Percentiles rank a stretch among this genome's conserved stretches.
These are phyloP conservation scores for Bruguiera hainesii DNA, from an alignment of 441 rosid species.

Conservation along the genomic window DNA sequence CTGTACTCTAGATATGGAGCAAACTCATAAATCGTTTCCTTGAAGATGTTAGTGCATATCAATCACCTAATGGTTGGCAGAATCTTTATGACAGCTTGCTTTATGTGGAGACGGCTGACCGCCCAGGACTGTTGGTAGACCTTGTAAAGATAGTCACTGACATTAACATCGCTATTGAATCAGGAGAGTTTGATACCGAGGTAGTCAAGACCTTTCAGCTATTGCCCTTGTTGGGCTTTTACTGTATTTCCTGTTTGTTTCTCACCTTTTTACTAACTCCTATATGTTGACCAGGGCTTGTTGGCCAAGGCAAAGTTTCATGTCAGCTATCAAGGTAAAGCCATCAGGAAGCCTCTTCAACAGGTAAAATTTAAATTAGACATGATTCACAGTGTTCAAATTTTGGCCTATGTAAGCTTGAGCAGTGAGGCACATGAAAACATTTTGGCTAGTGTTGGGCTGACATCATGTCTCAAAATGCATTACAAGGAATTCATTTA, in stretches of 20 bases:
- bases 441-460: too few relatives aligned
- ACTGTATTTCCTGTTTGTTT: neutral
- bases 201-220: conserved; percentile 24
- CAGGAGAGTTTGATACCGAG: conserved; percentile 99
- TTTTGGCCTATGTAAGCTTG: neutral
- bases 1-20: too few relatives aligned
- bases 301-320: conserved; percentile 97
- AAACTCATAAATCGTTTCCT: neutral
- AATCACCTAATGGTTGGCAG: neutral
- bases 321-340: conserved; percentile 79
- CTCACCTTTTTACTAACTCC: neutral
- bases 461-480: too few relatives aligned
- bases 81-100: conserved; percentile 55
- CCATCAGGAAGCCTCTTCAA: conserved; percentile 87
- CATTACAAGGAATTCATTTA: too few relatives aligned
- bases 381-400: neutral
- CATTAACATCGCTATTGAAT: conserved; percentile 70
- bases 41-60: neutral
- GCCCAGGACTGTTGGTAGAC: conserved; percentile 90
- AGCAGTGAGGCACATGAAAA: too few relatives aligned
- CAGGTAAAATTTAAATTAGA: conserved; percentile 42
- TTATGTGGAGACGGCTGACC: conserved; percentile 87
- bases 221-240: neutral
- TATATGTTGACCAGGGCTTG: conserved; percentile 53
- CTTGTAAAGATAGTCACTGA: conserved; percentile 77